phyloP scores from a whole-genome alignment of 2,329 filamentous ascomycete species.

The Eurotiales sp. region DNA sequence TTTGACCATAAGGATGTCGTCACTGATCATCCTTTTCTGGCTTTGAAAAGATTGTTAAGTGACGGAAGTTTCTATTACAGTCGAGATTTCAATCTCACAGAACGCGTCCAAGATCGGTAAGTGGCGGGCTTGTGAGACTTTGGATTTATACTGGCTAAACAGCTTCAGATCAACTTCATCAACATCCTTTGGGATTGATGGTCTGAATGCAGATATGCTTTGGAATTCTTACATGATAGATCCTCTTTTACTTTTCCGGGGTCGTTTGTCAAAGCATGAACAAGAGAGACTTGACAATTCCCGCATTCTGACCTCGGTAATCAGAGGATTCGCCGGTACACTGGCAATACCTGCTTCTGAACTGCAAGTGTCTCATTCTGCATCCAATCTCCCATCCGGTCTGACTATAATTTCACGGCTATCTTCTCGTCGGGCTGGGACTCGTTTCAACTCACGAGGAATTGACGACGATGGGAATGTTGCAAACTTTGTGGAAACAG shows the following conservation, averaged over 20 bases:
- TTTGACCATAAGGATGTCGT: slow-evolving; percentile 64
- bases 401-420: slow-evolving; percentile 88
- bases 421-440: slow-evolving; percentile 86
- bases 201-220: slow-evolving; percentile 84
- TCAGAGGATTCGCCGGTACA: slow-evolving; percentile 85
- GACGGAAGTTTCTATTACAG: slow-evolving; percentile 96
- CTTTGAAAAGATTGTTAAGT: slow-evolving; percentile 84
- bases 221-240: slow-evolving; percentile 99
- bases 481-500: slow-evolving; percentile 97
- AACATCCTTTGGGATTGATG: slow-evolving; percentile 82
- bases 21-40: slow-evolving; percentile 82
- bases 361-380: slow-evolving; percentile 64
- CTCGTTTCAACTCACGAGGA: slow-evolving; percentile 92
- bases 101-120: slow-evolving; percentile 82
- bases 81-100: slow-evolving; percentile 95
- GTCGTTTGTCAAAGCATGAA: slow-evolving; percentile 70
- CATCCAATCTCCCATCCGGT: slow-evolving; percentile 71
- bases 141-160: slow-evolving; percentile 17
- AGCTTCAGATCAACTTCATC: slow-evolving; percentile 64
- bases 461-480: slow-evolving; percentile 98
- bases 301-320: slow-evolving; percentile 85
- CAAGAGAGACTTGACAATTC: slow-evolving; percentile 78
- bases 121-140: slow-evolving; percentile 19
- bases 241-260: slow-evolving; percentile 84
- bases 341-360: slow-evolving; percentile 75